phyloP scores from a whole-genome alignment of 805 yeast species.

The Sugiyamaella americana region DNA sequence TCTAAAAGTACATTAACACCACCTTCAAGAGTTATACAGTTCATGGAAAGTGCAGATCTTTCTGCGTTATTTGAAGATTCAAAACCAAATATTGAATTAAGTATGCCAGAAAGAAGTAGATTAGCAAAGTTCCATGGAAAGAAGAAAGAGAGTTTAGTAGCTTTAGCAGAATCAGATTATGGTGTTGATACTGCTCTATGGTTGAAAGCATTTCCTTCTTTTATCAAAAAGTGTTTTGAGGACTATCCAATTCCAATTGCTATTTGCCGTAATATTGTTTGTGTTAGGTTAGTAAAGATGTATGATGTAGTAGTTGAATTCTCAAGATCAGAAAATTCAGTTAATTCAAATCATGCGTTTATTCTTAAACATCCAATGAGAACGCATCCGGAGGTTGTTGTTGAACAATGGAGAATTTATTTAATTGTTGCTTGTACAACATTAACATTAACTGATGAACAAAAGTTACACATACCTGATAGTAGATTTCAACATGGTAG shows the following conservation, averaged over 20 bases:
- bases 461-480: constrained; percentile 60
- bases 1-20: constrained; percentile 14
- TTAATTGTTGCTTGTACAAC: constrained; percentile 89
- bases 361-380: constrained; percentile 29
- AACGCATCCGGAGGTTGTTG: constrained; percentile 57
- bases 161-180: constrained; percentile 82
- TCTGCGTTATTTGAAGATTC: constrained; percentile 52
- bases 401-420: constrained; percentile 85
- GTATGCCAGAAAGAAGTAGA: constrained; percentile 67
- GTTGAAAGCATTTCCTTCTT: constrained; percentile 79
- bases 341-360: constrained; percentile 15
- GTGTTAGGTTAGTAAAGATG: constrained; percentile 81
- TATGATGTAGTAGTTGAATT: constrained; percentile 32
- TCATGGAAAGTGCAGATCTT: constrained; percentile 66
- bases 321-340: constrained; percentile 18
- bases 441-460: constrained; percentile 82
- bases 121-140: constrained; percentile 53
- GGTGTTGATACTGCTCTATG: constrained; percentile 97
- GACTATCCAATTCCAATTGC: constrained; percentile 92
- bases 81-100: constrained; percentile 44
- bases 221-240: constrained; percentile 65
- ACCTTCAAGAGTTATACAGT: constrained; percentile 47
- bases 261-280: constrained; percentile 81
- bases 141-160: constrained; percentile 61
- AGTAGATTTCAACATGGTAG: constrained; percentile 49